These are phyloP conservation scores for Chaetomium strumarium DNA, from an alignment of 2,329 filamentous ascomycete species.

Conservation along the genomic window DNA sequence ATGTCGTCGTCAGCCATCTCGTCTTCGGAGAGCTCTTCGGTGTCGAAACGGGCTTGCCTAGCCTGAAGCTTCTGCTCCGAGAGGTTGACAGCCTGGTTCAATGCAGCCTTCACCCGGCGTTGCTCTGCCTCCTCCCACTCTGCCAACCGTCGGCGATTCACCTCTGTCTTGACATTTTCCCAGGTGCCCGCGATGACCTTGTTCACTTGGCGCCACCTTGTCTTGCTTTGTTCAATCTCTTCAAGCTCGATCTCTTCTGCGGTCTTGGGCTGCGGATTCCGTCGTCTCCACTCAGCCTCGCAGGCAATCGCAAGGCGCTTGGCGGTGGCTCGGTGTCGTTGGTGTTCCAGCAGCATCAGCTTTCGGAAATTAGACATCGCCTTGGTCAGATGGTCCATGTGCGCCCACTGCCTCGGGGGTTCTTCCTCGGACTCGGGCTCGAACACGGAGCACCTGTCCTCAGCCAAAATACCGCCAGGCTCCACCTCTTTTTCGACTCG, in stretches of 20 bases:
- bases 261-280: slow-evolving; percentile 60
- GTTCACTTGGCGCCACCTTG: slow-evolving; percentile 66
- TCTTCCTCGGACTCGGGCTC: slow-evolving; percentile 67
- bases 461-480: slow-evolving; percentile 68
- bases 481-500: slow-evolving; percentile 67
- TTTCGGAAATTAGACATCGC: slow-evolving; percentile 77
- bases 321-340: slow-evolving; percentile 67
- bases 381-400: slow-evolving; percentile 75
- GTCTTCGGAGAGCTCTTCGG: slow-evolving; percentile 42
- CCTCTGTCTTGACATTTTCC: slow-evolving; percentile 58
- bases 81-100: slow-evolving; percentile 67
- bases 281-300: slow-evolving; percentile 65
- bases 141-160: slow-evolving; percentile 53
- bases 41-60: slow-evolving; percentile 48
- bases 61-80: slow-evolving; percentile 64
- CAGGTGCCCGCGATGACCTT: slow-evolving; percentile 51
- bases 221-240: slow-evolving; percentile 59
- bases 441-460: slow-evolving; percentile 64
- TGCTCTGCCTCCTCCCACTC: slow-evolving; percentile 63
- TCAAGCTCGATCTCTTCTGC: slow-evolving; percentile 78
- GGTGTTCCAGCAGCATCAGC: slow-evolving; percentile 73
- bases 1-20: slow-evolving; percentile 41
- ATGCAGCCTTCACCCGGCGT: slow-evolving; percentile 58
- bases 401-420: slow-evolving; percentile 74
- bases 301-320: slow-evolving; percentile 76